Evolutionary conservation across 179 eudicot genomes (phyloP).

Genomic region (Spinacia oleracea): DNA sequence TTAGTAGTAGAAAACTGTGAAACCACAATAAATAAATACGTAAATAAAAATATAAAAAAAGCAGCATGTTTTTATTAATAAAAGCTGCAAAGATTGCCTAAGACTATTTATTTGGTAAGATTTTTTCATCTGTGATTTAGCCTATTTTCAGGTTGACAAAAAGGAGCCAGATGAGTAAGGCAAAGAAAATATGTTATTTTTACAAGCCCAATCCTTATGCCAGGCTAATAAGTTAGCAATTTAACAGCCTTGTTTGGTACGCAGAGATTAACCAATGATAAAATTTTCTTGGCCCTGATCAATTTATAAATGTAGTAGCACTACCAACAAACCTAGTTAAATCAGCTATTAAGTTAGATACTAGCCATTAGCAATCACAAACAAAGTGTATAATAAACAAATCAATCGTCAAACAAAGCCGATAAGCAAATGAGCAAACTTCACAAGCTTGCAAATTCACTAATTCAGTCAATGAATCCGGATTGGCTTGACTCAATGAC

Average conservation of each 20-base stretch:
- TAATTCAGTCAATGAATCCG: no score
- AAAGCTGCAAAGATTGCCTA: neutral
- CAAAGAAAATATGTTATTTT: neutral
- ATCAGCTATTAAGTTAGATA: neutral
- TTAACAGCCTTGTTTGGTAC: no score
- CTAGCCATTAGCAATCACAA: neutral
- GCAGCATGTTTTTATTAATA: neutral
- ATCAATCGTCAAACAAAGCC: neutral
- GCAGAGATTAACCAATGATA: neutral
- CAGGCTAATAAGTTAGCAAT: no score
- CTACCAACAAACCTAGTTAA: neutral
- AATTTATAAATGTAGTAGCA: neutral
- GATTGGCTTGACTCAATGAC: no score
- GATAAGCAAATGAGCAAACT: neutral
- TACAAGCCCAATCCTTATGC: neutral
- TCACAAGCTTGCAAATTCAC: no score
- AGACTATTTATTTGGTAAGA: neutral
- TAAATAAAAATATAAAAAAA: neutral
- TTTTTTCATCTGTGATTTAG: slow-evolving; percentile 11
- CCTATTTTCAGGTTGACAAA: slow-evolving; percentile 21
- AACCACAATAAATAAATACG: neutral
- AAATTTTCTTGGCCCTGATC: no score
- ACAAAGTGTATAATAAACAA: no score
- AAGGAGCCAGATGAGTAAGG: neutral
- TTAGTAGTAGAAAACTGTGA: slow-evolving; percentile 1